Conservation (phyloP, 352 stramenopile species). For the Phytophthora melonis region DNA sequence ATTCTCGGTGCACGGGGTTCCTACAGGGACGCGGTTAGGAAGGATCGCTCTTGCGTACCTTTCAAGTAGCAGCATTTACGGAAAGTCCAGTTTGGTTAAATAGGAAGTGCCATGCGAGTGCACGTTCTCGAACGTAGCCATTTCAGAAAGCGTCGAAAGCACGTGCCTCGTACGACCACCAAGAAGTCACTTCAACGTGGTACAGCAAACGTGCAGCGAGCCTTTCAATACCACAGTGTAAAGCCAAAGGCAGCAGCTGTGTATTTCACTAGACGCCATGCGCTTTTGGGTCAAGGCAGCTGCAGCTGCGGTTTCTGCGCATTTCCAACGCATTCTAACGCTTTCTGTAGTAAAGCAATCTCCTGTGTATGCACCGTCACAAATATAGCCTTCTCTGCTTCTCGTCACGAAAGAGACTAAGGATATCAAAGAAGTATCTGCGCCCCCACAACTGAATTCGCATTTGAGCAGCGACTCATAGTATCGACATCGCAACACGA, state of each 20-base stretch:
- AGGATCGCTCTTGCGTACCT: background rate
- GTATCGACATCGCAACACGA: background rate
- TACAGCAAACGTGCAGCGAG: background rate
- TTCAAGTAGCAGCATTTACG: background rate
- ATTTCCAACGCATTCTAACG: background rate
- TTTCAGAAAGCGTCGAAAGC: slow-evolving; percentile 15
- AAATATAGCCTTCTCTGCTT: background rate
- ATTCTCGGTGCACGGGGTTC: background rate
- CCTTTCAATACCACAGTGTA: background rate
- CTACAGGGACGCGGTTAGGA: background rate
- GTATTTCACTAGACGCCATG: background rate
- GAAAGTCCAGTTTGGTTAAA: background rate
- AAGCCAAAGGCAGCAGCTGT: slow-evolving; percentile 14
- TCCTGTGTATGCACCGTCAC: background rate
- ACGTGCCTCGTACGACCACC: slow-evolving; percentile 13
- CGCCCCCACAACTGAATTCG: slow-evolving; percentile 22
- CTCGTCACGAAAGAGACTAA: background rate
- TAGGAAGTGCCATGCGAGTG: slow-evolving; percentile 18
- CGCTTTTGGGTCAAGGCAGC: background rate
- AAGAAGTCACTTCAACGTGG: slow-evolving; percentile 28
- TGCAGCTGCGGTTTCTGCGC: slow-evolving; percentile 31
- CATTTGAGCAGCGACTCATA: slow-evolving; percentile 1
- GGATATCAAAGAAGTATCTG: background rate
- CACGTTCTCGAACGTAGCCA: slow-evolving; percentile 20
- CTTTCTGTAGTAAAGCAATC: background rate